These are phyloP conservation scores for Talinum fruticosum DNA, from an alignment of 148 eudicot genomes.

Conservation along the genomic window DNA sequence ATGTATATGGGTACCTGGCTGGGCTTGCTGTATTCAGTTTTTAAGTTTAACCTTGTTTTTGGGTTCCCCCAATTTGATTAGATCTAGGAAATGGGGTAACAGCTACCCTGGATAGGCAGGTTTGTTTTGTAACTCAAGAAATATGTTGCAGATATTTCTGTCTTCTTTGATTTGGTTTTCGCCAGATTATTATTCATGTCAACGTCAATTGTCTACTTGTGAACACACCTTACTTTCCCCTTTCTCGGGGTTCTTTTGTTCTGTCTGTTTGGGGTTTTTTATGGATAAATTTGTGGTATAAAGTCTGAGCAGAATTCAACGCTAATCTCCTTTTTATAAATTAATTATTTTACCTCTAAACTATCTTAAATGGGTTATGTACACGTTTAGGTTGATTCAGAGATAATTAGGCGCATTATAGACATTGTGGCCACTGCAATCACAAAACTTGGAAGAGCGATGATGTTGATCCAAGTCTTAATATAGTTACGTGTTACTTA, in stretches of 20 bases:
- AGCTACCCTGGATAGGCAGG: constrained; percentile 40
- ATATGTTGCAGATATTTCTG: neutral
- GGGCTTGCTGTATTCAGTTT: constrained; percentile 43
- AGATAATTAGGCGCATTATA: too few relatives aligned
- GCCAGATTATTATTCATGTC: neutral
- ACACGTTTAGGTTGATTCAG: too few relatives aligned
- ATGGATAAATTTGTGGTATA: too few relatives aligned
- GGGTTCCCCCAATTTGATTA: constrained; percentile 25
- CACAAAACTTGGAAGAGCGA: too few relatives aligned
- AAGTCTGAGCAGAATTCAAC: too few relatives aligned
- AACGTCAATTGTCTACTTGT: neutral
- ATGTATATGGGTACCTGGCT: constrained; percentile 34
- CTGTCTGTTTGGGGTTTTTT: too few relatives aligned
- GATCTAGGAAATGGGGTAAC: constrained; percentile 33
- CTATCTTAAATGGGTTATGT: too few relatives aligned
- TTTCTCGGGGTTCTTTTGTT: neutral
- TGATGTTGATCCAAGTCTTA: too few relatives aligned
- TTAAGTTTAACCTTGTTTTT: constrained; percentile 27
- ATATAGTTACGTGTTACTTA: too few relatives aligned
- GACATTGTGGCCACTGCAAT: too few relatives aligned
- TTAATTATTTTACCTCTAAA: too few relatives aligned
- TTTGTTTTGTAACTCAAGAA: constrained; percentile 60
- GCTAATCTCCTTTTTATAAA: too few relatives aligned
- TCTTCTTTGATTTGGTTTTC: neutral
- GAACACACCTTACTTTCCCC: neutral